Evolutionary conservation across 2,329 filamentous ascomycete species (phyloP).

Genomic region (Drechslerella dactyloides): DNA sequence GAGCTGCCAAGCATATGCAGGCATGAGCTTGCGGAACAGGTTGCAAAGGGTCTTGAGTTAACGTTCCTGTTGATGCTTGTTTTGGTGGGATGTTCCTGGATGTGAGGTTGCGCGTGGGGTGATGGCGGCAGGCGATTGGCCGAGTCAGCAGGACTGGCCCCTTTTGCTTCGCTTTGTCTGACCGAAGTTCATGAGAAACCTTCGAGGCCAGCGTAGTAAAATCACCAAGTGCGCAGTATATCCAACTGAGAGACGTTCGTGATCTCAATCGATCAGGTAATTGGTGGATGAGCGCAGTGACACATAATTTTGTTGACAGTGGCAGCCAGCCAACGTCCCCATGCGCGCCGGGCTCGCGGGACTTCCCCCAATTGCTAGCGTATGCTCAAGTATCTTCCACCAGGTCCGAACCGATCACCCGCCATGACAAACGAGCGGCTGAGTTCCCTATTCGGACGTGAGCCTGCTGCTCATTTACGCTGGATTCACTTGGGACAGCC

Average conservation of each 20-base stretch:
- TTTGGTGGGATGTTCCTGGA: slow-evolving; percentile 7
- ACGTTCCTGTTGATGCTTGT: slow-evolving; percentile 11
- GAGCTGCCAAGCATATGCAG: slow-evolving; percentile 14
- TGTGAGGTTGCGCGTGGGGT: slow-evolving; percentile 24
- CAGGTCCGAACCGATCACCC: background rate
- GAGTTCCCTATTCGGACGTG: slow-evolving; percentile 38
- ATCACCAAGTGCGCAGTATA: background rate
- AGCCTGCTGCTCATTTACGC: background rate
- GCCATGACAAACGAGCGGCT: slow-evolving; percentile 21
- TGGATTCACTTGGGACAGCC: too few relatives aligned
- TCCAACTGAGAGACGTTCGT: background rate
- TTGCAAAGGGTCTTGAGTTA: too few relatives aligned
- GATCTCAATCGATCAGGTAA: background rate
- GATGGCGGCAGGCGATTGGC: slow-evolving; percentile 38
- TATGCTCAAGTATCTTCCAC: slow-evolving; percentile 2
- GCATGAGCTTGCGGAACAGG: slow-evolving; percentile 27
- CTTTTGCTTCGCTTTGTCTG: slow-evolving; percentile 33
- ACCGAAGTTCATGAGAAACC: background rate
- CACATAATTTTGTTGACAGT: slow-evolving; percentile 14
- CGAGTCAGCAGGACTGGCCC: slow-evolving; percentile 12
- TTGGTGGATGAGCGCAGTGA: background rate
- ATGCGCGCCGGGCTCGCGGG: background rate
- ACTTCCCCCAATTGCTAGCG: slow-evolving; percentile 10
- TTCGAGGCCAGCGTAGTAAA: background rate
- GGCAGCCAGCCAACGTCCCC: background rate